phyloP scores from a whole-genome alignment of 2,329 filamentous ascomycete species.

The Huntiella moniliformis region DNA sequence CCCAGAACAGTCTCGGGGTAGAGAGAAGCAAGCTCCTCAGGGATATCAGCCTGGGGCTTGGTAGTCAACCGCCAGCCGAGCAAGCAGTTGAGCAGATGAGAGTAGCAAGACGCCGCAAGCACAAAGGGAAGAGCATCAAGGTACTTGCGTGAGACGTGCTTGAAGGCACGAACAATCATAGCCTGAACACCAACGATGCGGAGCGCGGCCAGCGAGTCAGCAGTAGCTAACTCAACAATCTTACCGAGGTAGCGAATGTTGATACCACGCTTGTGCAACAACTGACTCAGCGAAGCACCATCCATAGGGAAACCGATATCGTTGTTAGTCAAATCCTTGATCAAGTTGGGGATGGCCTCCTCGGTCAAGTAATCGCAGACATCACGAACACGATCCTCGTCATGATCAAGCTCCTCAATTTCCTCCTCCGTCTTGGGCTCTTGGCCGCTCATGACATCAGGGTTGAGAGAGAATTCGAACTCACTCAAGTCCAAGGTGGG shows the following conservation, averaged over 20 bases:
- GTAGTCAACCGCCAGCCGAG: slow-evolving; percentile 58
- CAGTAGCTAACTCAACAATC: slow-evolving; percentile 46
- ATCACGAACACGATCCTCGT: slow-evolving; percentile 74
- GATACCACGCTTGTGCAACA: slow-evolving; percentile 92
- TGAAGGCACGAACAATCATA: slow-evolving; percentile 90
- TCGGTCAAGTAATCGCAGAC: slow-evolving; percentile 62
- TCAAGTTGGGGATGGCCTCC: slow-evolving; percentile 63
- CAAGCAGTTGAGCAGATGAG: slow-evolving; percentile 87
- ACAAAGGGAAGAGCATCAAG: slow-evolving; percentile 62
- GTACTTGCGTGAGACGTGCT: slow-evolving; percentile 69
- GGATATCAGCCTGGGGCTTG: slow-evolving; percentile 61
- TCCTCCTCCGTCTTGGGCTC: slow-evolving; percentile 77
- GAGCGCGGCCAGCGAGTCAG: slow-evolving; percentile 59
- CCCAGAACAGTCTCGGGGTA: slow-evolving; percentile 68
- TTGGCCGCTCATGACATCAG: slow-evolving; percentile 89
- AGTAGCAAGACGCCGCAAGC: slow-evolving; percentile 59
- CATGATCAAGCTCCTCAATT: slow-evolving; percentile 61
- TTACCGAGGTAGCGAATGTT: slow-evolving; percentile 92
- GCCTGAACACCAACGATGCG: slow-evolving; percentile 66
- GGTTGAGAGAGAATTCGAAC: slow-evolving; percentile 80
- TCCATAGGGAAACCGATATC: slow-evolving; percentile 98
- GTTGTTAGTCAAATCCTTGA: slow-evolving; percentile 74
- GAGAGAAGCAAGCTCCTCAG: slow-evolving; percentile 51
- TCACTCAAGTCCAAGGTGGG: slow-evolving; percentile 61
- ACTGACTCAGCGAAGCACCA: slow-evolving; percentile 69